Base-by-base conservation (phyloP, 1,139 yeast species). In the Lodderomyces jiufengensis region DNA sequence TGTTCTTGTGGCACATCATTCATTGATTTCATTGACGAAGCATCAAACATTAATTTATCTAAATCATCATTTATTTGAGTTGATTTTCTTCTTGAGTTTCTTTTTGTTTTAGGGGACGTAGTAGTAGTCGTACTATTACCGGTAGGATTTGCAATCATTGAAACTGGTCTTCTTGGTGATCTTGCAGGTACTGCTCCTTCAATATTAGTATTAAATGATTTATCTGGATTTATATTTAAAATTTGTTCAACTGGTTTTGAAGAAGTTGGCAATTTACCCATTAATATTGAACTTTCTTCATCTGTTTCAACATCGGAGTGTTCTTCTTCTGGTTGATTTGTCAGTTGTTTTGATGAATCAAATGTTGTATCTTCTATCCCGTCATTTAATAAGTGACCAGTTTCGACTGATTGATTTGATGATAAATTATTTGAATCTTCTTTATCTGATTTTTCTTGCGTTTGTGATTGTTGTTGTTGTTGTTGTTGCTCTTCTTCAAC, bases 161-260 rank as follows among this genome's bases (percentile, higher is more conserved):
- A 64, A 32, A 57, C 55, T 7, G 73, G 74, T 39, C 76, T 50
- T 33, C 66, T 50, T 4, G 57, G 55, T 12, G 73, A 68, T 34
- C 76, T 49, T 1, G 73, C 65, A 4, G 76, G 76, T 3, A 70
- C 57, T 1, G 67, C 50, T 2, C 59, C 59, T 35, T 68, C 73
- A 29, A 70, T 53, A 27, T 49, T 59, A 11, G 75, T 70, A 36
- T 53, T 54, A 41, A 61, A 62, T 9, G 61, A 50, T 24, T 51
- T 41, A 36, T 57, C 62, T 1, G 73, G 73, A 31, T 39, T 44
- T 15, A 48, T 23, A 24, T 40, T 46, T 9, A 32, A 38, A 7
- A 16, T 27, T 10, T 7, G 8, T 2, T 14, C 21, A 12, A 33
- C 20, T 7, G 28, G 14, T 31, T 23, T 39, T 24, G 28, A 31